A percentile compares a stretch with the other conserved stretches of the same genome.
Conservation (phyloP, 306 rosid species). For the Carpinus fangiana region DNA sequence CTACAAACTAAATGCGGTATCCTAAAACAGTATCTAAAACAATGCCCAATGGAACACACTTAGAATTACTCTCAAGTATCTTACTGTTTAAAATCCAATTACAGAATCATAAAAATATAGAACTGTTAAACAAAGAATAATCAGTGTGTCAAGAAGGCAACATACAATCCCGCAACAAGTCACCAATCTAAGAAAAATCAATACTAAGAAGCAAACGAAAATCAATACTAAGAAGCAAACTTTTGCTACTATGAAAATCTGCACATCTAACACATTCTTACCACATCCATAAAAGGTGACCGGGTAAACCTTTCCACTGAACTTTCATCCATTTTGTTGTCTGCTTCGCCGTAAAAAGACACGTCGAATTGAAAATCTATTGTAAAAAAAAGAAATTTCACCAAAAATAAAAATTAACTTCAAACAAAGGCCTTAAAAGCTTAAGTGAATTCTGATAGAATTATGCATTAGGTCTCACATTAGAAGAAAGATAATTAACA, state of each 20-base stretch:
- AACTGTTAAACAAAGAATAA: slow-evolving; percentile 19
- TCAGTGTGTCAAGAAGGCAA: not conserved
- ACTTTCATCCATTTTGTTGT: slow-evolving; percentile 55
- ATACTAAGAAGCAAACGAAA: slow-evolving; percentile 23
- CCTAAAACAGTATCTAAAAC: not conserved
- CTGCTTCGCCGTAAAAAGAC: slow-evolving; percentile 57
- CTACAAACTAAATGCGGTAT: not conserved
- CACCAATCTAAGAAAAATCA: slow-evolving; percentile 19
- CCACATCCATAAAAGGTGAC: slow-evolving; percentile 57
- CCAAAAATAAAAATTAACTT: slow-evolving; percentile 42
- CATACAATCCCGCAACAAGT: slow-evolving; percentile 20
- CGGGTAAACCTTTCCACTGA: slow-evolving; percentile 51
- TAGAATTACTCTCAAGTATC: slow-evolving; percentile 2
- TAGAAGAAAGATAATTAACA: slow-evolving; percentile 23
- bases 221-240: slow-evolving; percentile 28
- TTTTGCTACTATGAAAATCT: slow-evolving; percentile 40
- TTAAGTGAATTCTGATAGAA: slow-evolving; percentile 29
- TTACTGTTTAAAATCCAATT: not conserved
- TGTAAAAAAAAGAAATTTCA: slow-evolving; percentile 44
- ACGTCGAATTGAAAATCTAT: slow-evolving; percentile 67
- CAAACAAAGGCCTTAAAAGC: slow-evolving; percentile 24
- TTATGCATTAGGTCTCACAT: slow-evolving; percentile 25
- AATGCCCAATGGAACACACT: not conserved
- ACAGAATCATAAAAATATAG: slow-evolving; percentile 9
- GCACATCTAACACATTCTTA: slow-evolving; percentile 50